These are phyloP conservation scores for Colletotrichum lupini DNA, from an alignment of 2,329 filamentous ascomycete genomes.

Conservation along the genomic window DNA sequence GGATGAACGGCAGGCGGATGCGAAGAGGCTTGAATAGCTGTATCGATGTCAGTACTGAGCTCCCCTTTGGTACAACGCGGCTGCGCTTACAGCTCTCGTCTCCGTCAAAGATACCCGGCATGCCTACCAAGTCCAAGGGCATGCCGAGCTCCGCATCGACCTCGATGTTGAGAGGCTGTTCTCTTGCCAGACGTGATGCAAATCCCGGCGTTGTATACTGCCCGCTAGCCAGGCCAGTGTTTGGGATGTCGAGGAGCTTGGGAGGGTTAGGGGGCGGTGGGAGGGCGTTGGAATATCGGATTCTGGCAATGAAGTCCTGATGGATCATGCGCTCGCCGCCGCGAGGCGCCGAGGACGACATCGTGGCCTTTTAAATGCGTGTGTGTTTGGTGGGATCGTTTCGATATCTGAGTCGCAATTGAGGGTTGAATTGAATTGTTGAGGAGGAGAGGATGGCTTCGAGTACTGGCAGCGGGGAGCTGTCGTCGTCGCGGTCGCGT, in stretches of 20 bases:
- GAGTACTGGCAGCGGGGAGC: slow-evolving; percentile 2
- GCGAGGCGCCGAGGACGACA: slow-evolving; percentile 50
- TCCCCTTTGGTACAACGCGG: not conserved
- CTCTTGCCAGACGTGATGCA: slow-evolving; percentile 86
- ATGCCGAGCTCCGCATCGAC: slow-evolving; percentile 98
- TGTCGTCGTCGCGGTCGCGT: slow-evolving; percentile 31
- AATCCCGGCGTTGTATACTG: slow-evolving; percentile 93
- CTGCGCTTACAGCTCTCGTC: slow-evolving; percentile 84
- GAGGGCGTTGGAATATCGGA: slow-evolving; percentile 94
- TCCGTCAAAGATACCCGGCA: slow-evolving; percentile 94
- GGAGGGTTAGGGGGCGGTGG: slow-evolving; percentile 94
- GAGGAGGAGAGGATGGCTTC: not conserved
- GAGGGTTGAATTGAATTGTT: not conserved
- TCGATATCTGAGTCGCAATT: not conserved
- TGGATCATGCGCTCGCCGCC: slow-evolving; percentile 73
- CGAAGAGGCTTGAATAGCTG: slow-evolving; percentile 85
- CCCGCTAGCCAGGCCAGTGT: slow-evolving; percentile 85
- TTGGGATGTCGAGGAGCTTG: slow-evolving; percentile 96
- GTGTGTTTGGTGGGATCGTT: too few species aligned
- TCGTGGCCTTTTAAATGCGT: slow-evolving; percentile 22
- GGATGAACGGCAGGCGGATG: slow-evolving; percentile 80
- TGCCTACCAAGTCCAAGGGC: slow-evolving; percentile 94
- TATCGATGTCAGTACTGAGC: slow-evolving; percentile 34
- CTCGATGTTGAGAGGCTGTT: slow-evolving; percentile 96
- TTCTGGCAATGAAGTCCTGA: slow-evolving; percentile 97